phyloP scores from a whole-genome alignment of 2,329 filamentous ascomycete genomes.

The Polytolypa hystricis region DNA sequence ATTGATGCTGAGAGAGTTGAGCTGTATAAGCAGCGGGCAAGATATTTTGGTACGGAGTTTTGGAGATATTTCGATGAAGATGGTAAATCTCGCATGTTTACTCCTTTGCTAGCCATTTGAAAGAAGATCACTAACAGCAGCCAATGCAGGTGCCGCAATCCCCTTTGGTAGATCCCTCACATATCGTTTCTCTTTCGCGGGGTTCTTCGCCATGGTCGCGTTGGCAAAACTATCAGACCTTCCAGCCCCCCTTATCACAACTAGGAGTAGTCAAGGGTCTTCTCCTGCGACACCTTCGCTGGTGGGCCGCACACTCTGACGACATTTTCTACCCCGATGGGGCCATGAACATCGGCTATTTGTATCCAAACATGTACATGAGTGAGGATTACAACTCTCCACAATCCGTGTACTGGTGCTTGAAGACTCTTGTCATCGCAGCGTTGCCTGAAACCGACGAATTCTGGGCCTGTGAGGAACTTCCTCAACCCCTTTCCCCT shows the following conservation, averaged over 20 bases:
- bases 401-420: constrained; percentile 44
- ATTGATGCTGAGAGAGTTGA: constrained; percentile 30
- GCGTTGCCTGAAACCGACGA: constrained; percentile 25
- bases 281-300: constrained; percentile 39
- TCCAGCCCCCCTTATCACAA: constrained; percentile 25
- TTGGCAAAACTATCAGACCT: constrained; percentile 31
- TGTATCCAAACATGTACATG: constrained; percentile 44
- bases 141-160: constrained; percentile 35
- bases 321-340: constrained; percentile 41
- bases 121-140: not conserved
- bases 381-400: constrained; percentile 48
- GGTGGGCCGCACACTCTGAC: constrained; percentile 34
- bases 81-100: constrained; percentile 22
- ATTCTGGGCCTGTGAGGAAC: constrained; percentile 38
- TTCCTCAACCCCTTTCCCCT: constrained; percentile 21
- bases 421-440: constrained; percentile 40
- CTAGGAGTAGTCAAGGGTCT: constrained; percentile 38
- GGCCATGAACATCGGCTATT: constrained; percentile 39
- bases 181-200: constrained; percentile 42
- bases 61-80: constrained; percentile 40
- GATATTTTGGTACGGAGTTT: constrained; percentile 31
- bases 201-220: constrained; percentile 38
- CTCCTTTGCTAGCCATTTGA: fast-evolving
- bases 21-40: constrained; percentile 30
- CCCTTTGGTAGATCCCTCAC: constrained; percentile 43